Conservation (phyloP, 2,329 filamentous ascomycete genomes). For the Aspergillus fijiensis region DNA sequence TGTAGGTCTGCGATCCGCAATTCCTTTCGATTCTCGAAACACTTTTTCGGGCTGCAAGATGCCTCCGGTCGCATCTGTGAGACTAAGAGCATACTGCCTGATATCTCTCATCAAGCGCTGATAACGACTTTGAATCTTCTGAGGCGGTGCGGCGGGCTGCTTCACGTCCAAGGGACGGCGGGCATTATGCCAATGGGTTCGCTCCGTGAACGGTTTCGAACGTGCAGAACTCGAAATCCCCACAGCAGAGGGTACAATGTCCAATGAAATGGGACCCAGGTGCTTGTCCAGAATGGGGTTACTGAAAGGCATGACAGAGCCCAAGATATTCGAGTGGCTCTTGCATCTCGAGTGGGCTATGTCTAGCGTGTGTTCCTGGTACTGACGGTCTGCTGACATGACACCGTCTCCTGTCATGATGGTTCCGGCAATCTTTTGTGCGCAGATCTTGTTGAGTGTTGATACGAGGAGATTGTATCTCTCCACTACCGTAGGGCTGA, state of each 20-base stretch:
- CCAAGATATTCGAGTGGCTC: background rate
- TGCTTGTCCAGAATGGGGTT: constrained; percentile 30
- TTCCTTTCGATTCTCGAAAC: background rate
- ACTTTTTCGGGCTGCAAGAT: constrained; percentile 8
- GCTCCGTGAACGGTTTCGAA: constrained; percentile 29
- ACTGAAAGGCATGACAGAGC: constrained; percentile 24
- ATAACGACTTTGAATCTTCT: constrained; percentile 43
- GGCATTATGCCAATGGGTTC: constrained; percentile 35
- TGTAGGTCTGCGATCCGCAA: background rate
- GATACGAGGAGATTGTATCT: constrained; percentile 15
- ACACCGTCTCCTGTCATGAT: too few species aligned
- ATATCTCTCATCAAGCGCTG: constrained; percentile 69
- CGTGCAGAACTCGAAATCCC: constrained; percentile 8
- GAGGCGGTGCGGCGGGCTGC: constrained; percentile 13
- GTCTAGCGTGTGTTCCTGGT: background rate
- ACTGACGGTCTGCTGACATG: background rate
- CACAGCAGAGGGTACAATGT: constrained; percentile 12
- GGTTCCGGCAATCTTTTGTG: too few species aligned
- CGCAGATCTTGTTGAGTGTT: constrained; percentile 9
- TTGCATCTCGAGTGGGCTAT: too few species aligned
- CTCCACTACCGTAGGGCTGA: constrained; percentile 12
- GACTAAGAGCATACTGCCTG: constrained; percentile 66
- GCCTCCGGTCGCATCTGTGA: constrained; percentile 50
- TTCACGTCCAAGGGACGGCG: constrained; percentile 28
- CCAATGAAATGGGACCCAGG: constrained; percentile 25